A percentile compares a stretch with the other conserved stretches of the same genome.
Conservation (phyloP, 352 stramenopile species). For the Peronospora destructor region DNA sequence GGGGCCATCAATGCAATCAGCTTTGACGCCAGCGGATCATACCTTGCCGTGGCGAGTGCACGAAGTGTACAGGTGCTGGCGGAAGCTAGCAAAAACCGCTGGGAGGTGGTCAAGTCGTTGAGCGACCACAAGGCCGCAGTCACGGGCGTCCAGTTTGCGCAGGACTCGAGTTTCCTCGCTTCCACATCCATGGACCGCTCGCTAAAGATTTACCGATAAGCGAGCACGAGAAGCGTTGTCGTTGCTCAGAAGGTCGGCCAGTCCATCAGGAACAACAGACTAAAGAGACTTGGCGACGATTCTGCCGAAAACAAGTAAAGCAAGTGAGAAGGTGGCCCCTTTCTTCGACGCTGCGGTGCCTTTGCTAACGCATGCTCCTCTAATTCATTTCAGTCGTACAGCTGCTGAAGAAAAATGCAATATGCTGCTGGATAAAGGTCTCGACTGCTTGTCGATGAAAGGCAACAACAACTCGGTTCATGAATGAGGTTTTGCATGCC, state of each 20-base stretch:
- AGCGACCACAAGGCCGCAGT: conserved; percentile 63
- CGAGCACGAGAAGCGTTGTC: background rate
- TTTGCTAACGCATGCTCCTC: too few relatives aligned
- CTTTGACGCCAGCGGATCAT: conserved; percentile 57
- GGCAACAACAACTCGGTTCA: too few relatives aligned
- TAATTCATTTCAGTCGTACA: too few relatives aligned
- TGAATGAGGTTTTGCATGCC: too few relatives aligned
- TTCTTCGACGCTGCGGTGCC: conserved; percentile 1
- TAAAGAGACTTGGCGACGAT: background rate
- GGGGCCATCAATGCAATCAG: conserved; percentile 43
- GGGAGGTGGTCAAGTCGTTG: conserved; percentile 54
- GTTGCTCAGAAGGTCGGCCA: background rate
- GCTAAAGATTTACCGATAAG: conserved; percentile 70
- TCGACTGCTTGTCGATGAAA: too few relatives aligned
- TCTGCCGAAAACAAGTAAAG: background rate
- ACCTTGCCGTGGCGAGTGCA: conserved; percentile 45
- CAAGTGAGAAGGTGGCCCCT: background rate
- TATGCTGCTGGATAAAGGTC: too few relatives aligned
- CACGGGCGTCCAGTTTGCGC: conserved; percentile 51
- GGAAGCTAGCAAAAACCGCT: conserved; percentile 58
- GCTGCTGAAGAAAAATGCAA: too few relatives aligned
- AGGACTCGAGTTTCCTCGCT: conserved; percentile 55
- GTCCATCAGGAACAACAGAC: background rate
- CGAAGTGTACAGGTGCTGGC: conserved; percentile 46
- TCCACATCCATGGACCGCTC: conserved; percentile 70